Percentiles rank a stretch among this genome's conserved stretches.
Evolutionary conservation across 1,284 basidiomycete genomes (phyloP).

Genomic region (Coniferiporia weirii): DNA sequence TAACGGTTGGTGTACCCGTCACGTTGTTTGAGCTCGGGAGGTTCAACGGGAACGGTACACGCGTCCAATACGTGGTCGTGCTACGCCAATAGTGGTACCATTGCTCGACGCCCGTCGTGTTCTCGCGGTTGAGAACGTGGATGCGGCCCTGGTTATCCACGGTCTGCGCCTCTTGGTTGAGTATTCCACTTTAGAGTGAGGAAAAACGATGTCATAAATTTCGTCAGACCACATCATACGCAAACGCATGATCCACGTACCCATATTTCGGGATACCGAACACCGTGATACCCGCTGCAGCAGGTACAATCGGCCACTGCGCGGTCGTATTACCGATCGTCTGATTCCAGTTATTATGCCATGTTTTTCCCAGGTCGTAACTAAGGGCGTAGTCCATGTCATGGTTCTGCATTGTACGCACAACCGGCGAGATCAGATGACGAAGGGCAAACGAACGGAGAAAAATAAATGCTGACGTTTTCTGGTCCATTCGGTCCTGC

Average conservation of each 20-base stretch:
- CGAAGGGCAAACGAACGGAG: neutral
- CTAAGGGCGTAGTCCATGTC: slow-evolving; percentile 38
- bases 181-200: slow-evolving; percentile 30
- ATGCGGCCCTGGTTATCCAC: slow-evolving; percentile 33
- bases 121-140: slow-evolving; percentile 41
- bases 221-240: too few relatives aligned
- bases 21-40: slow-evolving; percentile 32
- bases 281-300: slow-evolving; percentile 36
- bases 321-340: slow-evolving; percentile 27
- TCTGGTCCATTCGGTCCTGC: slow-evolving; percentile 44
- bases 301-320: slow-evolving; percentile 31
- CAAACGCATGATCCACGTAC: slow-evolving; percentile 21
- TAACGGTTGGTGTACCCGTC: slow-evolving; percentile 36
- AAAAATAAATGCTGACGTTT: slow-evolving; percentile 28
- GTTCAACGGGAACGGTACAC: slow-evolving; percentile 31
- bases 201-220: neutral
- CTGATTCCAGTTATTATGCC: slow-evolving; percentile 38
- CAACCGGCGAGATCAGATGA: neutral
- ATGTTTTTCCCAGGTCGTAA: slow-evolving; percentile 31
- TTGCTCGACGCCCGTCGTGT: slow-evolving; percentile 34
- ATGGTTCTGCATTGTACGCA: slow-evolving; percentile 32
- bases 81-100: slow-evolving; percentile 41
- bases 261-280: slow-evolving; percentile 40
- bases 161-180: slow-evolving; percentile 41
- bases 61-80: slow-evolving; percentile 33